Conservation (phyloP, 129 eudicot genomes). For the Tagetes erecta region DNA sequence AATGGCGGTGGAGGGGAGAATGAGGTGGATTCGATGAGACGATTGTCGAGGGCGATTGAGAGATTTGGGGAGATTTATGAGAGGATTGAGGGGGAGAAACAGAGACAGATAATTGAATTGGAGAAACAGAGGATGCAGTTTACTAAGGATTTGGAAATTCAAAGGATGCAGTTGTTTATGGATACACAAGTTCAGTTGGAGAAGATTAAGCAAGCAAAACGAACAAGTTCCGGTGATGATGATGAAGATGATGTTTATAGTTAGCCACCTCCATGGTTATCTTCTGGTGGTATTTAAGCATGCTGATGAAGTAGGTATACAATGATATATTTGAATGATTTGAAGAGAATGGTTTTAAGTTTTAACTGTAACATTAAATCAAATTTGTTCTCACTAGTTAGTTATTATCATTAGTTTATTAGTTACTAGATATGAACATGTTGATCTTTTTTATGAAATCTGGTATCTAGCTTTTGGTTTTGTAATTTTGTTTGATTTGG, state of each 20-base stretch:
- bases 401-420: background rate
- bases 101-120: slow-evolving; percentile 79
- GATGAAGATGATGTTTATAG: slow-evolving; percentile 36
- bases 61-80: slow-evolving; percentile 79
- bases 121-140: slow-evolving; percentile 96
- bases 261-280: background rate
- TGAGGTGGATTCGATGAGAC: slow-evolving; percentile 42
- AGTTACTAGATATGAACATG: background rate
- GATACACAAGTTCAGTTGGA: slow-evolving; percentile 88
- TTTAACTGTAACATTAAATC: slow-evolving; percentile 35
- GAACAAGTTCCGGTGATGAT: slow-evolving; percentile 62
- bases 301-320: slow-evolving; percentile 29
- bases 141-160: slow-evolving; percentile 82
- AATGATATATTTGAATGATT: slow-evolving; percentile 32
- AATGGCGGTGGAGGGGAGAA: background rate
- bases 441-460: slow-evolving; percentile 26
- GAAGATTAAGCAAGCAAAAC: slow-evolving; percentile 71
- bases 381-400: slow-evolving; percentile 9
- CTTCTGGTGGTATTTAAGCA: slow-evolving; percentile 27
- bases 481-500: slow-evolving; percentile 2
- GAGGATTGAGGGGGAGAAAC: slow-evolving; percentile 77
- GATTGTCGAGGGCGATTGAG: slow-evolving; percentile 75
- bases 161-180: slow-evolving; percentile 88
- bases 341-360: slow-evolving; percentile 31
- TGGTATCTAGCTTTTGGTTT: slow-evolving; percentile 22